Evolutionary conservation across 2,329 filamentous ascomycete genomes (phyloP).

Genomic region (Pseudopyrenochaeta lycopersici): DNA sequence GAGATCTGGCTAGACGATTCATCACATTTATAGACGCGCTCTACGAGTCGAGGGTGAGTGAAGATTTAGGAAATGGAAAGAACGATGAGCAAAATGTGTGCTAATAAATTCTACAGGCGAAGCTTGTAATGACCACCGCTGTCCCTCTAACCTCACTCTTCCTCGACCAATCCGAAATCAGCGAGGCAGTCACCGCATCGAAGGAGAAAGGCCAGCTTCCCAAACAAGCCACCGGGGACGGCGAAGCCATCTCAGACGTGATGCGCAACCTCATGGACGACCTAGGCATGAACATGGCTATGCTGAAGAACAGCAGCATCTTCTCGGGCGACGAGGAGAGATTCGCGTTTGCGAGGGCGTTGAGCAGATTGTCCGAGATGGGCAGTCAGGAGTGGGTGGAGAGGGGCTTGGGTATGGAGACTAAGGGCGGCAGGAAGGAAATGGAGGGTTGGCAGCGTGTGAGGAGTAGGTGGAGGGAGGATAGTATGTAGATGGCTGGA

Average conservation of each 20-base stretch:
- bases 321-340: conserved; percentile 96
- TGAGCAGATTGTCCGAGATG: conserved; percentile 90
- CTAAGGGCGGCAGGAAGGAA: conserved; percentile 70
- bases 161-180: conserved; percentile 67
- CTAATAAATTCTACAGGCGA: conserved; percentile 67
- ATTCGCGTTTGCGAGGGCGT: conserved; percentile 91
- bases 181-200: conserved; percentile 55
- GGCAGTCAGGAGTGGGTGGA: conserved; percentile 95
- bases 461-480: conserved; percentile 70
- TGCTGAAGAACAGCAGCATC: conserved; percentile 83
- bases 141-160: conserved; percentile 88
- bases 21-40: conserved; percentile 98
- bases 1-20: conserved; percentile 89
- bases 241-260: conserved; percentile 67
- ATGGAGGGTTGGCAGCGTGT: conserved; percentile 72
- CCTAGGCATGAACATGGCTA: conserved; percentile 81
- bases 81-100: background rate
- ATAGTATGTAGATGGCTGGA: conserved; percentile 32
- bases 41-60: conserved; percentile 74
- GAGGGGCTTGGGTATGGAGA: conserved; percentile 72
- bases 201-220: conserved; percentile 51
- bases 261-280: conserved; percentile 89
- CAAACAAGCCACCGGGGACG: conserved; percentile 49
- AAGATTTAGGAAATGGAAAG: background rate
- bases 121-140: conserved; percentile 90